Conservation (phyloP, 805 yeast genomes). For the Candida sithepensis region DNA sequence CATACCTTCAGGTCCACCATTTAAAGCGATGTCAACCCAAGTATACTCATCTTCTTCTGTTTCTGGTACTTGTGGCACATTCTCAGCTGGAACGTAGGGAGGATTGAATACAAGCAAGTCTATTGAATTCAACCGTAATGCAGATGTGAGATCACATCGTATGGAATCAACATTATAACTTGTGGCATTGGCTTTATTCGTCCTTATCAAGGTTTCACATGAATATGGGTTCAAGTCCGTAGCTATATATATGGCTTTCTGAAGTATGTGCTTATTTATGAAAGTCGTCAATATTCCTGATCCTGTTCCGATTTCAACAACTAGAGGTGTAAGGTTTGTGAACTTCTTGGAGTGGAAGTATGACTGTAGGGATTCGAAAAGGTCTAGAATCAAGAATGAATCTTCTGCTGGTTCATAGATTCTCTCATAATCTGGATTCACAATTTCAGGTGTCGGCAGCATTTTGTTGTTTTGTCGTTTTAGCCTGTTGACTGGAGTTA, state of each 20-base stretch:
- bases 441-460: slow-evolving; percentile 76
- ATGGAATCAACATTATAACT: slow-evolving; percentile 38
- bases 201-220: slow-evolving; percentile 46
- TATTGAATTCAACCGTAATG: slow-evolving; percentile 42
- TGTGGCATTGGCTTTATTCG: slow-evolving; percentile 30
- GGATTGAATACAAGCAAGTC: slow-evolving; percentile 89
- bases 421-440: slow-evolving; percentile 53
- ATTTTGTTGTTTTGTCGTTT: too few species aligned
- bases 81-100: slow-evolving; percentile 91
- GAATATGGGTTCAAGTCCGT: slow-evolving; percentile 84
- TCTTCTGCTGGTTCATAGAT: slow-evolving; percentile 97
- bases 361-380: slow-evolving; percentile 58
- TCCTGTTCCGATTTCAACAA: slow-evolving; percentile 87
- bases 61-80: slow-evolving; percentile 59
- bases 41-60: slow-evolving; percentile 41
- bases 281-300: slow-evolving; percentile 88
- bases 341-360: slow-evolving; percentile 28
- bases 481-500: too few species aligned
- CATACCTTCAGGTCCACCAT: slow-evolving; percentile 94
- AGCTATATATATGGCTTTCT: slow-evolving; percentile 52
- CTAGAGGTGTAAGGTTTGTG: slow-evolving; percentile 41
- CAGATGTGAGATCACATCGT: slow-evolving; percentile 56
- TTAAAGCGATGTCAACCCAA: slow-evolving; percentile 87
- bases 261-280: slow-evolving; percentile 54
- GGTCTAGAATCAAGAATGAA: slow-evolving; percentile 77